These are phyloP conservation scores for Gilbertella persicaria DNA, from an alignment of 371 early-diverging fungal species.

Conservation along the genomic window DNA sequence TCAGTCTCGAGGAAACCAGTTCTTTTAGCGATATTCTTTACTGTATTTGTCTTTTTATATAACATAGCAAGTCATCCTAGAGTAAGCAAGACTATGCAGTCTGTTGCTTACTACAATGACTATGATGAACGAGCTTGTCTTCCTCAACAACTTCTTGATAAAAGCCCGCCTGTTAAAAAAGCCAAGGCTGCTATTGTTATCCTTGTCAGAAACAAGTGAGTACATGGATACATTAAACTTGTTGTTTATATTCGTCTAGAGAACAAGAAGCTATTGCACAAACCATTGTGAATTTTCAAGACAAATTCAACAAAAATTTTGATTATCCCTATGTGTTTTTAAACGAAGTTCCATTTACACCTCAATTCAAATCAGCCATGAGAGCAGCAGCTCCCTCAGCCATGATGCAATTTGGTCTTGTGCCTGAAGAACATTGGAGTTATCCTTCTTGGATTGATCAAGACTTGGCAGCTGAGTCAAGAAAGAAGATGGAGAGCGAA, in stretches of 20 bases:
- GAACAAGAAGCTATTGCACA: conserved; percentile 32
- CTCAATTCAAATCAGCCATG: conserved; percentile 47
- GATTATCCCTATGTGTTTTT: conserved; percentile 53
- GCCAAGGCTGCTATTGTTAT: conserved; percentile 55
- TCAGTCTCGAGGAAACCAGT: conserved; percentile 41
- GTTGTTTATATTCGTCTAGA: neutral
- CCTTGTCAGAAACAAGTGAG: conserved; percentile 51
- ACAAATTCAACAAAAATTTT: conserved; percentile 53
- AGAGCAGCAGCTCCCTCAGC: conserved; percentile 48
- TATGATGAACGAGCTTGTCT: conserved; percentile 52
- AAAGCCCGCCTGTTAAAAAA: conserved; percentile 40
- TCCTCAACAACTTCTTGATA: conserved; percentile 38
- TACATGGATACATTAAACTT: neutral
- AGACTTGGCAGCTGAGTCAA: conserved; percentile 48
- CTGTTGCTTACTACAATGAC: conserved; percentile 45
- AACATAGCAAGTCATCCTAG: conserved; percentile 48
- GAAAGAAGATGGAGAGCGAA: conserved; percentile 44
- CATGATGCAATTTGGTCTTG: conserved; percentile 69
- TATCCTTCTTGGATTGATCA: conserved; percentile 70
- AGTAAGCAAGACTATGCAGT: conserved; percentile 42
- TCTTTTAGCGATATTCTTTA: conserved; percentile 30
- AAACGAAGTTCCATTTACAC: conserved; percentile 48
- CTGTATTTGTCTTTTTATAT: conserved; percentile 39
- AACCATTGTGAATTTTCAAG: conserved; percentile 38
- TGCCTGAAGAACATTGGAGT: conserved; percentile 74